Conservation (phyloP, 2,329 filamentous ascomycete species). For the Penicillium sp. region DNA sequence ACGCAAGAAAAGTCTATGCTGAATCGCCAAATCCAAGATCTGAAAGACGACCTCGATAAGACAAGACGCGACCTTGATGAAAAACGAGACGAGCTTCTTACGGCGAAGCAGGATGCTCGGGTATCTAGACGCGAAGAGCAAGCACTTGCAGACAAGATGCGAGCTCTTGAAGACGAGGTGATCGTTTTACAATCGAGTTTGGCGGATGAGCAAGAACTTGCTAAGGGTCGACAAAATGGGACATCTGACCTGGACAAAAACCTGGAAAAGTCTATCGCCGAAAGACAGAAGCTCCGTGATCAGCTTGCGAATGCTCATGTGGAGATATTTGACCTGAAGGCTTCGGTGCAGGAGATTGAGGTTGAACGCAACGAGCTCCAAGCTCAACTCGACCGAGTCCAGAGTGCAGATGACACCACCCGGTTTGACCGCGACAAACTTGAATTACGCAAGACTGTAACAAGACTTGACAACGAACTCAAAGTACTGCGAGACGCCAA, state of each 20-base stretch:
- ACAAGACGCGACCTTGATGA: constrained; percentile 66
- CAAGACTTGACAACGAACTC: constrained; percentile 67
- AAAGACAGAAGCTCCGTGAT: constrained; percentile 65
- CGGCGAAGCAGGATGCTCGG: constrained; percentile 68
- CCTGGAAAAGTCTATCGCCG: constrained; percentile 56
- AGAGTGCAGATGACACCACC: constrained; percentile 58
- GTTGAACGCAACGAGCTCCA: constrained; percentile 68
- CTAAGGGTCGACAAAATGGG: constrained; percentile 57
- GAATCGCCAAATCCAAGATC: constrained; percentile 69
- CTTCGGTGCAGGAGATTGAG: constrained; percentile 58
- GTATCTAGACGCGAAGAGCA: constrained; percentile 64
- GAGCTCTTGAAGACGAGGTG: constrained; percentile 72
- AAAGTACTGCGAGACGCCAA: constrained; percentile 66
- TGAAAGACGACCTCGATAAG: constrained; percentile 69
- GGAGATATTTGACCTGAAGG: constrained; percentile 60
- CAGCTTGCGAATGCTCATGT: constrained; percentile 59
- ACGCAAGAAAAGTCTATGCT: constrained; percentile 69
- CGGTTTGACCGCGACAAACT: constrained; percentile 67
- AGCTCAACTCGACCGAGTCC: constrained; percentile 56
- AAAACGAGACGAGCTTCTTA: constrained; percentile 64
- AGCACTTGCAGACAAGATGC: constrained; percentile 62
- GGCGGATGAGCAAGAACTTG: constrained; percentile 64
- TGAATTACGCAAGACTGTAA: constrained; percentile 65
- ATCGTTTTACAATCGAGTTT: constrained; percentile 67
- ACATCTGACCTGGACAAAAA: constrained; percentile 60